Conservation (phyloP, 192 early-diverging fungal genomes). For the Jimgerdemannia flammicorona region DNA sequence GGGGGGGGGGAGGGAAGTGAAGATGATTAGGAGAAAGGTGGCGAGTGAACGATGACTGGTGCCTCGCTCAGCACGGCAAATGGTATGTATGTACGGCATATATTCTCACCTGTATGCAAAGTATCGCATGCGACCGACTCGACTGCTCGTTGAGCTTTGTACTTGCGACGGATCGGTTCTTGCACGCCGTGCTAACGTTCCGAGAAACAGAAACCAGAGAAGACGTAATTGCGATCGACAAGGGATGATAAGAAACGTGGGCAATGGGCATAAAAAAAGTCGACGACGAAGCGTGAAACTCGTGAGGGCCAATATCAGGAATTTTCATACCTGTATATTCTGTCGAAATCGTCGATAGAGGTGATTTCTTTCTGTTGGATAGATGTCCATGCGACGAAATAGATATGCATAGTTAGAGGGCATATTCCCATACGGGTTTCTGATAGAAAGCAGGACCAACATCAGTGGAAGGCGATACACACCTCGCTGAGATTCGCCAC, state of each 20-base stretch:
- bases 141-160: slow-evolving; percentile 63
- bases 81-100: background rate
- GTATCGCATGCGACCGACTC: slow-evolving; percentile 60
- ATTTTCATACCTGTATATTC: slow-evolving; percentile 12
- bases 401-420: too few species aligned
- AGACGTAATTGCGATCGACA: background rate
- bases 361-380: slow-evolving; percentile 29
- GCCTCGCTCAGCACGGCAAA: too few species aligned
- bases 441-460: background rate
- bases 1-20: too few species aligned
- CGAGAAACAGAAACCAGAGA: background rate
- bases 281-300: background rate
- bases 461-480: background rate
- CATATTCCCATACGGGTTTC: background rate
- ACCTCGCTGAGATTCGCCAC: slow-evolving; percentile 53
- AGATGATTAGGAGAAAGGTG: too few species aligned
- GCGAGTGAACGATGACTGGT: too few species aligned
- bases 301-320: background rate
- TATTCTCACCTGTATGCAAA: slow-evolving; percentile 48
- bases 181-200: slow-evolving; percentile 33
- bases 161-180: slow-evolving; percentile 55
- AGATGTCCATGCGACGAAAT: background rate
- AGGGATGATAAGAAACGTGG: too few species aligned
- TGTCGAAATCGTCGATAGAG: slow-evolving; percentile 47
- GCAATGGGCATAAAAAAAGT: too few species aligned